Evolutionary conservation across 2,329 filamentous ascomycete species (phyloP).

Genomic region (Colletotrichum sublineola): DNA sequence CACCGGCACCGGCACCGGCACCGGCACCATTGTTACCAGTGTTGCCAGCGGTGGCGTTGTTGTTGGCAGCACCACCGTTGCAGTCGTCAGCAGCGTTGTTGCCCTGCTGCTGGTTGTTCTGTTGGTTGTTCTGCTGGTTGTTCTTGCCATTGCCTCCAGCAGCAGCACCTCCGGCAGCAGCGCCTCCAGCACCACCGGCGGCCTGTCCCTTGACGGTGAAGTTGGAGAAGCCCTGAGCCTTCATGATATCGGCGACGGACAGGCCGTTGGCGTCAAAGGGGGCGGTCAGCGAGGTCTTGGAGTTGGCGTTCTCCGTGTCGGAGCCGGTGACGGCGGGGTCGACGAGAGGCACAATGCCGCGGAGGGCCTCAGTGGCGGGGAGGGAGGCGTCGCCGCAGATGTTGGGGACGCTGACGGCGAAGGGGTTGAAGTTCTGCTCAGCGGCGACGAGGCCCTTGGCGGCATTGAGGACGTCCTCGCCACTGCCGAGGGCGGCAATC

Average conservation of each 20-base stretch:
- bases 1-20: no score
- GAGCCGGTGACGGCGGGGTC: constrained; percentile 73
- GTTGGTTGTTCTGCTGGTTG: background rate
- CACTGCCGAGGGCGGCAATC: constrained; percentile 73
- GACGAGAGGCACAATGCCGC: constrained; percentile 76
- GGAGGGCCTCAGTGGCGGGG: constrained; percentile 70
- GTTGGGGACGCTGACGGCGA: constrained; percentile 68
- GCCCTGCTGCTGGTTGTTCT: no score
- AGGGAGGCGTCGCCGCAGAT: constrained; percentile 75
- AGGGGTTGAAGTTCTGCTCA: constrained; percentile 82
- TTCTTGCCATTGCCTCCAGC: constrained; percentile 3
- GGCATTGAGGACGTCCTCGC: constrained; percentile 70
- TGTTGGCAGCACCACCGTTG: constrained; percentile 33
- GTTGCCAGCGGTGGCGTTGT: constrained; percentile 28
- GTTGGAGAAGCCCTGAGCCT: constrained; percentile 72
- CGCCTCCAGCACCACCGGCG: constrained; percentile 48
- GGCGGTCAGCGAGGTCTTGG: constrained; percentile 61
- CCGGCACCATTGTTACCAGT: constrained; percentile 47
- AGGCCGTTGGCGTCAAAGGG: constrained; percentile 72
- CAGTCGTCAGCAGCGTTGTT: background rate
- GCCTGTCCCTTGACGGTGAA: constrained; percentile 63
- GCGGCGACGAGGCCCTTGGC: constrained; percentile 74
- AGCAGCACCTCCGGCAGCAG: constrained; percentile 10
- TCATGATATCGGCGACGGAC: constrained; percentile 75
- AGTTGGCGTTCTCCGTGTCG: constrained; percentile 72